Percentiles rank a stretch among this genome's conserved stretches.
Evolutionary conservation across 805 yeast genomes (phyloP).

Genomic region (Pichia paraexigua): DNA sequence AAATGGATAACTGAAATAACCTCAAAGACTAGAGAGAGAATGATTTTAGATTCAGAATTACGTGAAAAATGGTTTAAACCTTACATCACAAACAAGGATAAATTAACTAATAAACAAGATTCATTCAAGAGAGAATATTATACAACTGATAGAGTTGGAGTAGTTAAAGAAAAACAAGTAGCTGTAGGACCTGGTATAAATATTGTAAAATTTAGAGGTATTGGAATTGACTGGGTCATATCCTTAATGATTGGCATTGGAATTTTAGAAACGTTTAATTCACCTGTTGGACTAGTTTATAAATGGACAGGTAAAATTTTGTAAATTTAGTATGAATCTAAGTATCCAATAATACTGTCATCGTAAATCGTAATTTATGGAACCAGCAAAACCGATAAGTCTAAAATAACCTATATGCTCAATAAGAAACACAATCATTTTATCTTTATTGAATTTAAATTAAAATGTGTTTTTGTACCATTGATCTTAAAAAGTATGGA

Average conservation of each 20-base stretch:
- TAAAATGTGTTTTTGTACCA: background rate
- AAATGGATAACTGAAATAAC: conserved; percentile 3
- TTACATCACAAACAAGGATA: background rate
- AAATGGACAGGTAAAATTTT: conserved; percentile 6
- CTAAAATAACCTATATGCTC: no score
- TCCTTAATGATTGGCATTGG: conserved; percentile 6
- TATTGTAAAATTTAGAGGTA: conserved; percentile 6
- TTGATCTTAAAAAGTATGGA: background rate
- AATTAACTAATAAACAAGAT: background rate
- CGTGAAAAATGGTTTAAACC: conserved; percentile 4
- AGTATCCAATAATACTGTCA: conserved; percentile 13
- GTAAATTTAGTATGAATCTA: conserved; percentile 28
- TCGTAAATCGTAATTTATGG: background rate
- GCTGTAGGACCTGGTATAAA: conserved; percentile 4
- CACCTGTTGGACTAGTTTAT: conserved; percentile 5
- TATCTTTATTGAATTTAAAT: background rate
- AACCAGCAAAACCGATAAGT: background rate
- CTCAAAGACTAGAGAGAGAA: background rate
- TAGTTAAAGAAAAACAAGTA: background rate
- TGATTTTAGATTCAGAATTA: conserved; percentile 1
- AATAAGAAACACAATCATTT: background rate
- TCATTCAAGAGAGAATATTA: conserved; percentile 1
- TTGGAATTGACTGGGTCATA: conserved; percentile 7
- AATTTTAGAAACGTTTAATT: background rate
- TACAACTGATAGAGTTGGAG: conserved; percentile 5